A percentile compares a stretch with the other conserved stretches of the same genome.
phyloP scores from a whole-genome alignment of 2,329 filamentous ascomycete species.

The Chalara sp. region DNA sequence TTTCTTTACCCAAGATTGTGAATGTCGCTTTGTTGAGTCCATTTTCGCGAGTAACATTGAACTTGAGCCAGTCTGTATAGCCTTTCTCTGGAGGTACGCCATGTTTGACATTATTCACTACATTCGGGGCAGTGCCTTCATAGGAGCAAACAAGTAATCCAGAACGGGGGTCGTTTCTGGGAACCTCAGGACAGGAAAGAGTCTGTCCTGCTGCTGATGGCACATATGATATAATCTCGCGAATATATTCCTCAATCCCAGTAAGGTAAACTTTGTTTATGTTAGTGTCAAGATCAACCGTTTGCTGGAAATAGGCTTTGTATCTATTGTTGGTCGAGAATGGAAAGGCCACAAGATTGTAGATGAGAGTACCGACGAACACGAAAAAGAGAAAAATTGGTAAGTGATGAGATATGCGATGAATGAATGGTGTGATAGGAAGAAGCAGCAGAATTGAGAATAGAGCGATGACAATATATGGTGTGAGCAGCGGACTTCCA shows the following conservation, averaged over 20 bases:
- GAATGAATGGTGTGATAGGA: constrained; percentile 76
- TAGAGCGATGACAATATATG: constrained; percentile 63
- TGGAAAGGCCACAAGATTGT: constrained; percentile 82
- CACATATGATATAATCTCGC: constrained; percentile 58
- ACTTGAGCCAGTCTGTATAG: constrained; percentile 55
- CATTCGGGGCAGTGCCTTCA: constrained; percentile 58
- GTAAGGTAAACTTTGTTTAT: constrained; percentile 61
- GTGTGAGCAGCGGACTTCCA: constrained; percentile 63
- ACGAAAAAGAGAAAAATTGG: constrained; percentile 70
- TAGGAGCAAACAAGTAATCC: constrained; percentile 65
- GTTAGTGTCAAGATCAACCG: constrained; percentile 69
- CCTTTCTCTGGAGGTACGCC: constrained; percentile 35
- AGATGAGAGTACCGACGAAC: constrained; percentile 69
- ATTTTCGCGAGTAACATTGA: constrained; percentile 46
- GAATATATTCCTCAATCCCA: constrained; percentile 62
- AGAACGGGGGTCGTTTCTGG: constrained; percentile 29
- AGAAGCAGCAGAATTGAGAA: constrained; percentile 67
- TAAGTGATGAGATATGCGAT: constrained; percentile 77
- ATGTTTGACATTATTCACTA: constrained; percentile 42
- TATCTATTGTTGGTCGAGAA: constrained; percentile 74
- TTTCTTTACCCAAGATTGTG: constrained; percentile 64
- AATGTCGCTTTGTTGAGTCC: constrained; percentile 51
- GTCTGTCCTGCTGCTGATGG: constrained; percentile 62
- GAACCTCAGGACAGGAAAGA: constrained; percentile 42
- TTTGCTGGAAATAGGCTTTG: constrained; percentile 84